Conservation (phyloP, 495 filamentous ascomycete genomes). For the Aspergillus haitiensis region DNA sequence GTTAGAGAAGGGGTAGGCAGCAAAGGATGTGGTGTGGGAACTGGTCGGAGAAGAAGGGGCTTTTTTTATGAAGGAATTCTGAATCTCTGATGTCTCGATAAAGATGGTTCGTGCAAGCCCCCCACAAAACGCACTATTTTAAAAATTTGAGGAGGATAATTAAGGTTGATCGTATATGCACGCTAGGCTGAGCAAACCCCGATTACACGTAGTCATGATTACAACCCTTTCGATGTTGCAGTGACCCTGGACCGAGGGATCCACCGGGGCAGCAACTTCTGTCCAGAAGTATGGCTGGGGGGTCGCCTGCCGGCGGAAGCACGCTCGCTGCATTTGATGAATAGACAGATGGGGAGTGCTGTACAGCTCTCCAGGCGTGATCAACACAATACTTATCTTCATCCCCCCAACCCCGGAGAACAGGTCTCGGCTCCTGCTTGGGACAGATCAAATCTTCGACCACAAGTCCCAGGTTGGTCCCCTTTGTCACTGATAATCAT, state of each 20-base stretch:
- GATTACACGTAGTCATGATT: conserved; percentile 18
- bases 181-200: conserved; percentile 15
- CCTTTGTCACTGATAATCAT: no score
- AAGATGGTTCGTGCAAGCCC: conserved; percentile 3
- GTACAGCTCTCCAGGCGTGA: no score
- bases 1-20: no score
- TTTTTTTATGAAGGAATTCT: conserved; percentile 7
- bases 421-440: no score
- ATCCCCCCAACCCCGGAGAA: no score
- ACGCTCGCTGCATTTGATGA: not conserved
- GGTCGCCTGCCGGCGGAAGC: conserved; percentile 7
- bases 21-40: not conserved
- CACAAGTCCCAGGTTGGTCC: no score
- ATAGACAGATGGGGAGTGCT: no score
- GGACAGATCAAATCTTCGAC: no score
- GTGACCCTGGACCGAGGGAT: conserved; percentile 1
- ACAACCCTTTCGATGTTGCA: conserved; percentile 9
- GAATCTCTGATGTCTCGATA: conserved; percentile 3
- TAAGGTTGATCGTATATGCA: not conserved
- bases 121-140: not conserved
- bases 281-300: conserved; percentile 11
- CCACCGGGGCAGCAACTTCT: not conserved
- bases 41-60: not conserved
- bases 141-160: no score
- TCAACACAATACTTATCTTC: no score